Evolutionary conservation across 2,329 filamentous ascomycete species (phyloP).

Genomic region (Pyricularia grisea): DNA sequence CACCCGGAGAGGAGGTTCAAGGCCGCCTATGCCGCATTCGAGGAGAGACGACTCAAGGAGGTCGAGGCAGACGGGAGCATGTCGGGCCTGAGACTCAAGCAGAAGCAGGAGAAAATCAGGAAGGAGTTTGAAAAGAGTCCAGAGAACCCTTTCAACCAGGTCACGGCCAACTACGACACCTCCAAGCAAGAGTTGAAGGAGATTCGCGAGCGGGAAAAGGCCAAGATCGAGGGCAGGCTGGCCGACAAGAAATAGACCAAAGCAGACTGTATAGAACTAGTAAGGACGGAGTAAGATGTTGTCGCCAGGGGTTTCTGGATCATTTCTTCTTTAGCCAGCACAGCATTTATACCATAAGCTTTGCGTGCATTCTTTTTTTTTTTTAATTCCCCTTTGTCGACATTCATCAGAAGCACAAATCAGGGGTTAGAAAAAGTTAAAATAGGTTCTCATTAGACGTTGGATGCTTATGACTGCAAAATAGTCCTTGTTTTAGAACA

Average conservation of each 20-base stretch:
- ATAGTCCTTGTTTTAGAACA: background rate
- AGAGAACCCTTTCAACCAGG: conserved; percentile 94
- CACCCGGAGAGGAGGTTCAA: conserved; percentile 85
- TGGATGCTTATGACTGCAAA: background rate
- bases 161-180: conserved; percentile 65
- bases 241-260: conserved; percentile 18
- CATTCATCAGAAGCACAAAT: background rate
- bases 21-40: conserved; percentile 74
- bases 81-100: conserved; percentile 66
- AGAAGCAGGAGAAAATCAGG: conserved; percentile 72
- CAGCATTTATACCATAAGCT: background rate
- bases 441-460: background rate
- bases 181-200: conserved; percentile 65
- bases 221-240: conserved; percentile 66
- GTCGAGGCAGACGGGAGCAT: conserved; percentile 71
- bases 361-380: background rate
- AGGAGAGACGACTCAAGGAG: conserved; percentile 73
- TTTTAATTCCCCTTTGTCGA: background rate
- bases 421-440: background rate
- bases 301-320: background rate
- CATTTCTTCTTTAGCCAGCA: background rate
- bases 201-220: conserved; percentile 56
- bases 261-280: background rate
- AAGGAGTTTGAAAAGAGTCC: conserved; percentile 94
- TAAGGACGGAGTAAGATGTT: background rate